These are phyloP conservation scores for Microbotryum silenes-acaulis DNA, from an alignment of 1,284 basidiomycete species.

Conservation along the genomic window DNA sequence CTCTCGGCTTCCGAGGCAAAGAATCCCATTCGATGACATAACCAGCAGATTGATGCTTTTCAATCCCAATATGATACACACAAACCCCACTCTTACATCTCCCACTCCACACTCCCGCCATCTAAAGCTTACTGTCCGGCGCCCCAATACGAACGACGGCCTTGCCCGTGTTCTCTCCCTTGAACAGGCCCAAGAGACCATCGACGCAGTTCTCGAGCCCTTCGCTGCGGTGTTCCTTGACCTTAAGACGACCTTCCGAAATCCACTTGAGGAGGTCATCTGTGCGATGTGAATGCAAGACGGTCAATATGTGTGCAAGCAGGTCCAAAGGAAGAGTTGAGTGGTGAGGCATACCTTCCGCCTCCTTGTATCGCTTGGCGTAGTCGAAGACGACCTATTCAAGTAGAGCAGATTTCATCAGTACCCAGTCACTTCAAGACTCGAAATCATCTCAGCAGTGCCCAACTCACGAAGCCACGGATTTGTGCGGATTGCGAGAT, in stretches of 20 bases:
- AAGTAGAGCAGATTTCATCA: no score
- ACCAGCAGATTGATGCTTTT: no score
- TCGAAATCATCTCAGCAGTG: no score
- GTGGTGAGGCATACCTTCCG: slow-evolving; percentile 13
- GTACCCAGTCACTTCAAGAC: no score
- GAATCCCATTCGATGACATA: no score
- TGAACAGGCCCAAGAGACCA: slow-evolving; percentile 28
- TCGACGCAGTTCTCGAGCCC: slow-evolving; percentile 29
- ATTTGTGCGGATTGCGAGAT: slow-evolving; percentile 69
- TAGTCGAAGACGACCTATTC: slow-evolving; percentile 54
- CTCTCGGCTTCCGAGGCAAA: no score
- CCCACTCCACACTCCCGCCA: no score
- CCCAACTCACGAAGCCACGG: slow-evolving; percentile 47
- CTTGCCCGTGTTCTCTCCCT: slow-evolving; percentile 33
- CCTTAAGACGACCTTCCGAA: slow-evolving; percentile 62
- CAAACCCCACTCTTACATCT: no score
- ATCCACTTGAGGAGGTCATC: slow-evolving; percentile 50
- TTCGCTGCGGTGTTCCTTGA: slow-evolving; percentile 50
- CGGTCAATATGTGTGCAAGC: background rate
- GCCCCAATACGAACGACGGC: slow-evolving; percentile 27
- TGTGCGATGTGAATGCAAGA: slow-evolving; percentile 23
- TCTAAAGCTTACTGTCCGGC: slow-evolving; percentile 14
- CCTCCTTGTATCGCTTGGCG: slow-evolving; percentile 43
- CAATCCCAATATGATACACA: no score
- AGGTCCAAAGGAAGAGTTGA: background rate